Evolutionary conservation across 805 yeast species (phyloP).

Genomic region (Candida silvicultrix): DNA sequence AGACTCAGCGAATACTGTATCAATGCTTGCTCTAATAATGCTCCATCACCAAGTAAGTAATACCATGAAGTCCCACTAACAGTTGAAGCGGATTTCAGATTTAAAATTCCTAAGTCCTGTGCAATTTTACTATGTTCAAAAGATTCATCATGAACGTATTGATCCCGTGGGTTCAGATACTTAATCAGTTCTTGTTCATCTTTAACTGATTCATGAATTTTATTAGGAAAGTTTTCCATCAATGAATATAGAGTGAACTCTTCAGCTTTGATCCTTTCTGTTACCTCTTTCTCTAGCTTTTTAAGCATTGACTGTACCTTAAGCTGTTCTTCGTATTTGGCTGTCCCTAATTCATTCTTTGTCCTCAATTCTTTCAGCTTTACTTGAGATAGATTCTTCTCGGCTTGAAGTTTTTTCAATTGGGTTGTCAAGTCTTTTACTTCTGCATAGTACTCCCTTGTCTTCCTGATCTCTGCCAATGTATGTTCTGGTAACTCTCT

Average conservation of each 20-base stretch:
- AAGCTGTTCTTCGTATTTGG: neutral
- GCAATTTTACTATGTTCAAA: constrained; percentile 72
- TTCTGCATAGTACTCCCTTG: constrained; percentile 23
- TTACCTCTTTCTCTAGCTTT: constrained; percentile 16
- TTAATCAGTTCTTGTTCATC: constrained; percentile 38
- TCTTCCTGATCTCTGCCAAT: constrained; percentile 19
- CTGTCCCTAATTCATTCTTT: constrained; percentile 5
- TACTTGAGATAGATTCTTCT: constrained; percentile 23
- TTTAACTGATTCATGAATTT: constrained; percentile 42
- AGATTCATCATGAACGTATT: constrained; percentile 19
- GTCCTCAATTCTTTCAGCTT: constrained; percentile 18
- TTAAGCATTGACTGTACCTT: neutral
- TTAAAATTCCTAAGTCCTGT: constrained; percentile 56
- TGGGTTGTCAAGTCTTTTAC: constrained; percentile 15
- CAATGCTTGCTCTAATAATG: constrained; percentile 82
- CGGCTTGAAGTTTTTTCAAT: constrained; percentile 23
- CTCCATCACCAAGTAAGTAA: constrained; percentile 79
- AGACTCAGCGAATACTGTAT: constrained; percentile 66
- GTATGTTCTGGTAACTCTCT: constrained; percentile 21
- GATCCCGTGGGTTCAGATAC: constrained; percentile 39
- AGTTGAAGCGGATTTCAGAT: constrained; percentile 64
- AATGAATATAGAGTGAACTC: constrained; percentile 31
- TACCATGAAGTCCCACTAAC: constrained; percentile 84
- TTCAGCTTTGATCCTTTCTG: constrained; percentile 16
- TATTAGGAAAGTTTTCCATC: constrained; percentile 58